Evolutionary conservation across 2,329 filamentous ascomycete genomes (phyloP).

Genomic region (Zymoseptoria pseudotritici): DNA sequence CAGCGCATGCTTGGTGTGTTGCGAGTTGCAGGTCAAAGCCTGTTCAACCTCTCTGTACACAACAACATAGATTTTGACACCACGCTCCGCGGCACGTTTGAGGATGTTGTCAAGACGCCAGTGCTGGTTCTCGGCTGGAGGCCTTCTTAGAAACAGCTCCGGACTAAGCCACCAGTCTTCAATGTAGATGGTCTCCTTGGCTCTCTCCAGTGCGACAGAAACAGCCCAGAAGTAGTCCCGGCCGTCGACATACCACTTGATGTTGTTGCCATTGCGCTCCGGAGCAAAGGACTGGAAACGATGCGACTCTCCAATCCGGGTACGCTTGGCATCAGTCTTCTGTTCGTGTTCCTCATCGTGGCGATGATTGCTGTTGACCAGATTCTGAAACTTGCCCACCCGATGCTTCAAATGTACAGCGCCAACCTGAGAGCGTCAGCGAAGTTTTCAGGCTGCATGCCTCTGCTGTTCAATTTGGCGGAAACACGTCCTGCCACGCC

Average conservation of each 20-base stretch:
- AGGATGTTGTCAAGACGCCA: constrained; percentile 80
- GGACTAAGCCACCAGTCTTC: constrained; percentile 96
- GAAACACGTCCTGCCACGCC: not conserved
- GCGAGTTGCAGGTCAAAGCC: constrained; percentile 78
- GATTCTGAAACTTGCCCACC: constrained; percentile 56
- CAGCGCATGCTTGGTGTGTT: constrained; percentile 83
- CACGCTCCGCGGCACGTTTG: constrained; percentile 81
- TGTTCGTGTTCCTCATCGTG: constrained; percentile 92
- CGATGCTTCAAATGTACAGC: constrained; percentile 55
- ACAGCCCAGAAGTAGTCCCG: constrained; percentile 93
- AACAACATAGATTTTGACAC: constrained; percentile 88
- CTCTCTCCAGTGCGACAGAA: constrained; percentile 78
- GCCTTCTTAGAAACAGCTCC: constrained; percentile 76
- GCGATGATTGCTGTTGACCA: constrained; percentile 79
- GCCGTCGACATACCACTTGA: constrained; percentile 95
- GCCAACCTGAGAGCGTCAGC: constrained; percentile 36
- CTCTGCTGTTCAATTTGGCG: not conserved
- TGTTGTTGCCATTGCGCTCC: constrained; percentile 69
- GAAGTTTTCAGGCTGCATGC: not conserved
- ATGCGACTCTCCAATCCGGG: constrained; percentile 62
- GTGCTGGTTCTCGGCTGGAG: constrained; percentile 73
- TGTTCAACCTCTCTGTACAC: constrained; percentile 74
- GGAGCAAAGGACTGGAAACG: constrained; percentile 89
- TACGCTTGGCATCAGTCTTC: constrained; percentile 71
- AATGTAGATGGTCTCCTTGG: constrained; percentile 91